Evolutionary conservation across 768 basidiomycete species (phyloP).

Genomic region (Lentinus brumalis): DNA sequence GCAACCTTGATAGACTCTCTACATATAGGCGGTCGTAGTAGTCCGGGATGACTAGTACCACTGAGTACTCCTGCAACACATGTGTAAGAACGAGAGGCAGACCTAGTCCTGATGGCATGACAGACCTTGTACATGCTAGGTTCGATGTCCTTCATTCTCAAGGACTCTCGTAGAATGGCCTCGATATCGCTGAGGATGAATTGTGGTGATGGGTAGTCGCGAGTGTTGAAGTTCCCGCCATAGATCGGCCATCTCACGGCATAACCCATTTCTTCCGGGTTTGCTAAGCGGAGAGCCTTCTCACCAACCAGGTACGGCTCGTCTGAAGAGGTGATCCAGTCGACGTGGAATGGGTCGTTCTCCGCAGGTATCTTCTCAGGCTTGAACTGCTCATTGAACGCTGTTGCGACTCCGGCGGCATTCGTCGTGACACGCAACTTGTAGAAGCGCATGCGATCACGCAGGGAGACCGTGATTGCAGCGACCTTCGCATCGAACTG

Average conservation of each 20-base stretch:
- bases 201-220: conserved; percentile 73
- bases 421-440: conserved; percentile 76
- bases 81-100: conserved; percentile 3
- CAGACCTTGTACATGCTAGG: conserved; percentile 61
- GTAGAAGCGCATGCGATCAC: conserved; percentile 85
- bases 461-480: conserved; percentile 68
- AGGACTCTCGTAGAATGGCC: conserved; percentile 58
- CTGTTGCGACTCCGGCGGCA: conserved; percentile 68
- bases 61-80: conserved; percentile 76
- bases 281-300: conserved; percentile 67
- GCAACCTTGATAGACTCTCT: conserved; percentile 69
- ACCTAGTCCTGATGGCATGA: not conserved
- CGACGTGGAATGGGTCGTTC: conserved; percentile 80
- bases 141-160: conserved; percentile 62
- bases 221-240: conserved; percentile 78
- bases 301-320: conserved; percentile 71
- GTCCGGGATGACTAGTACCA: conserved; percentile 89
- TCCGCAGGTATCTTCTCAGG: conserved; percentile 84
- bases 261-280: conserved; percentile 70
- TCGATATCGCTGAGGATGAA: conserved; percentile 79
- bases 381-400: conserved; percentile 81
- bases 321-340: conserved; percentile 68
- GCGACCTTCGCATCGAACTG: conserved; percentile 81
- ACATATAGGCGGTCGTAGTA: conserved; percentile 86
- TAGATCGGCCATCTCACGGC: conserved; percentile 81